Evolutionary conservation across 108 stramenopile species (phyloP).

Genomic region (Parmales sp.): DNA sequence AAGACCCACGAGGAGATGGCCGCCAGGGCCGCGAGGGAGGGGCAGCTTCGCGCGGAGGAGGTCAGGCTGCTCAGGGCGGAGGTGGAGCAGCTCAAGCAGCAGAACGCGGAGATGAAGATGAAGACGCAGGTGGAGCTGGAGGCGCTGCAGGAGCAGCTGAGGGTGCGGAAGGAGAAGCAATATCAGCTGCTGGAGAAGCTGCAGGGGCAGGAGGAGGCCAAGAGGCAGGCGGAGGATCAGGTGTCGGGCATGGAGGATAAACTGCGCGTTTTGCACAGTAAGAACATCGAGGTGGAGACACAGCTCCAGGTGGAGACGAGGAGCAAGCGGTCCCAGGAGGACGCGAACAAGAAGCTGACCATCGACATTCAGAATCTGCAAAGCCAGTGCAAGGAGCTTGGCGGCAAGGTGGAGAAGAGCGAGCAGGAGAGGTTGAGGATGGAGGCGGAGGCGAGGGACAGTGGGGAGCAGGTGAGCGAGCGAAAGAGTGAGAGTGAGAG

Average conservation of each 20-base stretch:
- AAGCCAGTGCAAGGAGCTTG: slow-evolving; percentile 43
- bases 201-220: slow-evolving; percentile 66
- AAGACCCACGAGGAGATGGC: slow-evolving; percentile 59
- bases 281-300: slow-evolving; percentile 57
- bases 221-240: slow-evolving; percentile 66
- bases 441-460: slow-evolving; percentile 68
- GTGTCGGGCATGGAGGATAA: slow-evolving; percentile 59
- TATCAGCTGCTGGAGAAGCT: slow-evolving; percentile 72
- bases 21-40: slow-evolving; percentile 44
- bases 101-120: slow-evolving; percentile 53
- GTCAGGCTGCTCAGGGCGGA: slow-evolving; percentile 64
- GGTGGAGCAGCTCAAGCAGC: slow-evolving; percentile 54
- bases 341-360: slow-evolving; percentile 47
- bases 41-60: slow-evolving; percentile 68
- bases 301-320: slow-evolving; percentile 62
- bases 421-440: slow-evolving; percentile 63
- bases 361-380: slow-evolving; percentile 41
- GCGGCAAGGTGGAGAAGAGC: slow-evolving; percentile 31
- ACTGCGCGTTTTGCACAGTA: slow-evolving; percentile 47
- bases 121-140: slow-evolving; percentile 75
- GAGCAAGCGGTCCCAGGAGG: slow-evolving; percentile 45
- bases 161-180: slow-evolving; percentile 77
- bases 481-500: no score
- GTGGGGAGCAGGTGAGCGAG: no score
- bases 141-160: slow-evolving; percentile 69